Evolutionary conservation across 108 stramenopile species (phyloP).

Genomic region (Pseudonitzschia delicatissima): DNA sequence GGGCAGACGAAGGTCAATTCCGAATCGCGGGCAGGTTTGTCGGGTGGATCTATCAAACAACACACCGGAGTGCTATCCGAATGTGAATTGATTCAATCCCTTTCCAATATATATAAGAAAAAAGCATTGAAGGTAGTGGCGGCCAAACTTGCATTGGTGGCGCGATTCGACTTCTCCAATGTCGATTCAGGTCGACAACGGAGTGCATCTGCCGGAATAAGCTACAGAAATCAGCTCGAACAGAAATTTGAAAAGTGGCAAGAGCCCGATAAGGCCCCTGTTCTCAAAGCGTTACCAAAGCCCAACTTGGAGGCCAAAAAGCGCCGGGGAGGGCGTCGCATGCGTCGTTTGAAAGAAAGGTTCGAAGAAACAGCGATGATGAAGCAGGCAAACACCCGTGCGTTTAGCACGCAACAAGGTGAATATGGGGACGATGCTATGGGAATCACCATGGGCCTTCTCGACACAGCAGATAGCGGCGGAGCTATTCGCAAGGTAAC

Average conservation of each 20-base stretch:
- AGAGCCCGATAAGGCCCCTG: conserved; percentile 89
- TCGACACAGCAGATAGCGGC: conserved; percentile 74
- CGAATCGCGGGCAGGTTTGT: conserved; percentile 39
- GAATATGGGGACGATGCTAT: conserved; percentile 97
- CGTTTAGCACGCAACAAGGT: conserved; percentile 72
- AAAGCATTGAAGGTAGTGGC: conserved; percentile 89
- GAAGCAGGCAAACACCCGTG: conserved; percentile 88
- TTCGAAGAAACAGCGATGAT: conserved; percentile 94
- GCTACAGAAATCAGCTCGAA: conserved; percentile 60
- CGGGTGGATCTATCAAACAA: conserved; percentile 31
- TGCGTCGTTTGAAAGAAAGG: conserved; percentile 89
- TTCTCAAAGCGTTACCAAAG: conserved; percentile 93
- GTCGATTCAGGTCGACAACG: conserved; percentile 56
- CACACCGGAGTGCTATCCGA: conserved; percentile 84
- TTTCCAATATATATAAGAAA: conserved; percentile 68
- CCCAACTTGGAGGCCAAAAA: conserved; percentile 85
- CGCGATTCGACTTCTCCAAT: conserved; percentile 79
- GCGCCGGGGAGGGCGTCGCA: conserved; percentile 92
- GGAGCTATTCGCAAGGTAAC: conserved; percentile 64
- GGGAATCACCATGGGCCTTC: conserved; percentile 87
- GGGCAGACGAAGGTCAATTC: conserved; percentile 60
- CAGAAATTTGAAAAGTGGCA: conserved; percentile 89
- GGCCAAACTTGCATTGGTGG: conserved; percentile 76
- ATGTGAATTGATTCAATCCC: conserved; percentile 71
- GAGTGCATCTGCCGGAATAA: conserved; percentile 42